Conservation (phyloP, 805 yeast species). For the Kluyveromyces aestuarii region DNA sequence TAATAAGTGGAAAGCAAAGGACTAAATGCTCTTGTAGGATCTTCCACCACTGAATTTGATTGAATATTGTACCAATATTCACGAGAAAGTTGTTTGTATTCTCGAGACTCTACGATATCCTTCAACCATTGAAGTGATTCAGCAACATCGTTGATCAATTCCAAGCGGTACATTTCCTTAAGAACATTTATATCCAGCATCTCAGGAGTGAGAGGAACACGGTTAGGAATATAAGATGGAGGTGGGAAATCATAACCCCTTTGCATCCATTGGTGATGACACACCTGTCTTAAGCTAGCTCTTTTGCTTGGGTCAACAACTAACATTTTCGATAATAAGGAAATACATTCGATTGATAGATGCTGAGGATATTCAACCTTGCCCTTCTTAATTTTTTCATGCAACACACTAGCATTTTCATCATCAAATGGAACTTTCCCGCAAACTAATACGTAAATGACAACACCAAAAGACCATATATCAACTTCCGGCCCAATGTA, state of each 20-base stretch:
- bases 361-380: slow-evolving; percentile 83
- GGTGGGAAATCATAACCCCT: slow-evolving; percentile 75
- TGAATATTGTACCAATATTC: slow-evolving; percentile 19
- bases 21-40: slow-evolving; percentile 82
- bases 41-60: slow-evolving; percentile 28
- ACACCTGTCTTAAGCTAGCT: slow-evolving; percentile 69
- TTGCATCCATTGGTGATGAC: slow-evolving; percentile 90
- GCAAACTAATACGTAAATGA: slow-evolving; percentile 86
- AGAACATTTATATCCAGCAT: slow-evolving; percentile 45
- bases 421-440: slow-evolving; percentile 99
- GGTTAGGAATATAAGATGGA: slow-evolving; percentile 61
- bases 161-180: slow-evolving; percentile 66
- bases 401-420: slow-evolving; percentile 82
- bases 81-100: slow-evolving; percentile 36
- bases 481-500: slow-evolving; percentile 96
- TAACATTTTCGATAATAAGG: slow-evolving; percentile 76
- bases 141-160: slow-evolving; percentile 60
- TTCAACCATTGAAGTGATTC: slow-evolving; percentile 48
- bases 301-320: slow-evolving; percentile 83
- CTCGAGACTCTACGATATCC: slow-evolving; percentile 49
- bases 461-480: slow-evolving; percentile 97
- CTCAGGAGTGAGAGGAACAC: slow-evolving; percentile 52
- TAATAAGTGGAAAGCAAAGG: slow-evolving; percentile 83
- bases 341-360: slow-evolving; percentile 70
- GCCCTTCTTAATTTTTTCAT: slow-evolving; percentile 89